Conservation (phyloP, 345 rosid genomes). For the Mercurialis annua region DNA sequence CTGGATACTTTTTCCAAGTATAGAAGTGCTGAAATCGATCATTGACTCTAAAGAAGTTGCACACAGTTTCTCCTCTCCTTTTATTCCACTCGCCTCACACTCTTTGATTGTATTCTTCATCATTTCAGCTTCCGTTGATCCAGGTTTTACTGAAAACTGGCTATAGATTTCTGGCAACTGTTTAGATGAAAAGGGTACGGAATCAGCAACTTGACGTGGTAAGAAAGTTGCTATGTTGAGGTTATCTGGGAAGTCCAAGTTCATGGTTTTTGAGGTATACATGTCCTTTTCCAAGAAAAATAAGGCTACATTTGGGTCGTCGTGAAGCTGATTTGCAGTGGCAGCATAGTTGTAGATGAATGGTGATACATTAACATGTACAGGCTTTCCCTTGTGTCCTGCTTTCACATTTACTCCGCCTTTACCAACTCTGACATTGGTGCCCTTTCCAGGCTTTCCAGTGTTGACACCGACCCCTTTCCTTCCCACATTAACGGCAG, state of each 20-base stretch:
- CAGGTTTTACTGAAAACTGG: slow-evolving; percentile 49
- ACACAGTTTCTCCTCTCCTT: slow-evolving; percentile 76
- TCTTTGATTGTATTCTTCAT: slow-evolving; percentile 36
- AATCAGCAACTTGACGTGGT: slow-evolving; percentile 57
- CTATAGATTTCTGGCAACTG: slow-evolving; percentile 48
- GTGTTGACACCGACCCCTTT: slow-evolving; percentile 45
- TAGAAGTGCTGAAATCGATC: slow-evolving; percentile 67
- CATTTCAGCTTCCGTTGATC: slow-evolving; percentile 57
- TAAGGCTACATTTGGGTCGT: slow-evolving; percentile 52
- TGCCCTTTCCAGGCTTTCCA: slow-evolving; percentile 45
- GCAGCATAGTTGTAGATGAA: slow-evolving; percentile 44
- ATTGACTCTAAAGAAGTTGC: slow-evolving; percentile 81
- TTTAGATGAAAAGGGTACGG: slow-evolving; percentile 65
- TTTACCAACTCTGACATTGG: slow-evolving; percentile 70
- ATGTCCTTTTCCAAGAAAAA: slow-evolving; percentile 86
- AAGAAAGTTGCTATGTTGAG: slow-evolving; percentile 48
- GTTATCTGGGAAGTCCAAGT: slow-evolving; percentile 49
- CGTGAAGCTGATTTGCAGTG: slow-evolving; percentile 57
- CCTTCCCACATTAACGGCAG: slow-evolving; percentile 44
- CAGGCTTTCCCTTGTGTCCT: slow-evolving; percentile 63
- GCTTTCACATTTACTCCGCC: slow-evolving; percentile 63
- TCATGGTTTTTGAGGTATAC: slow-evolving; percentile 49
- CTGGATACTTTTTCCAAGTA: slow-evolving; percentile 52
- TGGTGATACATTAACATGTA: slow-evolving; percentile 50
- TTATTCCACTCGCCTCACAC: slow-evolving; percentile 59